Evolutionary conservation across 164 flowering plant species (phyloP).

Genomic region (Berberis vulgaris): DNA sequence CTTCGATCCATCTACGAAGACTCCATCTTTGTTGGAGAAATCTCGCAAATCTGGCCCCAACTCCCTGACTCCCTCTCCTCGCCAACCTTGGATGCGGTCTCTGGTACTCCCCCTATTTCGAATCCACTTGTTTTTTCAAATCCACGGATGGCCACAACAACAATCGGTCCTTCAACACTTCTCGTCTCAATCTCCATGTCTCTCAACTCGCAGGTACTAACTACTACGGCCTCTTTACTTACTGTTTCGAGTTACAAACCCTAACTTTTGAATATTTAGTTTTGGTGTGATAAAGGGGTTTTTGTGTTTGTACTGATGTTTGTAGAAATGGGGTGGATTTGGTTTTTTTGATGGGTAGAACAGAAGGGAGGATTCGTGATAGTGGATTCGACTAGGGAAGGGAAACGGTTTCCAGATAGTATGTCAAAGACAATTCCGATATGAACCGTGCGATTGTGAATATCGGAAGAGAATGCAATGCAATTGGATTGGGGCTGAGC

Average conservation of each 20-base stretch:
- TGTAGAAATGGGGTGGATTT: background rate
- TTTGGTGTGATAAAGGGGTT: too few relatives aligned
- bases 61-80: constrained; percentile 43
- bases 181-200: constrained; percentile 88
- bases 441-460: constrained; percentile 66
- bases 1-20: constrained; percentile 84
- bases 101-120: constrained; percentile 69
- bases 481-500: constrained; percentile 5
- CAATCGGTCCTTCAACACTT: constrained; percentile 76
- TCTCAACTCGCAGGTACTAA: constrained; percentile 65
- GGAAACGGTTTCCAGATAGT: constrained; percentile 96
- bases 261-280: too few relatives aligned
- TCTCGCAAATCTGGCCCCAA: constrained; percentile 70
- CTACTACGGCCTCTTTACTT: too few relatives aligned
- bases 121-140: constrained; percentile 83
- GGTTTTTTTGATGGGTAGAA: constrained; percentile 41
- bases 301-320: too few relatives aligned
- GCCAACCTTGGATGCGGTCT: constrained; percentile 94
- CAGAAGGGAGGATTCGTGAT: constrained; percentile 86
- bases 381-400: constrained; percentile 90
- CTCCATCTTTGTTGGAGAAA: constrained; percentile 81
- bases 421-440: constrained; percentile 96
- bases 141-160: constrained; percentile 95
- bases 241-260: too few relatives aligned
- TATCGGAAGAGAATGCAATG: constrained; percentile 14